Evolutionary conservation across 2,329 filamentous ascomycete species (phyloP), one percentile per base, ranked within the genome.

Genomic region (Dothiorella sarmentorum): DNA sequence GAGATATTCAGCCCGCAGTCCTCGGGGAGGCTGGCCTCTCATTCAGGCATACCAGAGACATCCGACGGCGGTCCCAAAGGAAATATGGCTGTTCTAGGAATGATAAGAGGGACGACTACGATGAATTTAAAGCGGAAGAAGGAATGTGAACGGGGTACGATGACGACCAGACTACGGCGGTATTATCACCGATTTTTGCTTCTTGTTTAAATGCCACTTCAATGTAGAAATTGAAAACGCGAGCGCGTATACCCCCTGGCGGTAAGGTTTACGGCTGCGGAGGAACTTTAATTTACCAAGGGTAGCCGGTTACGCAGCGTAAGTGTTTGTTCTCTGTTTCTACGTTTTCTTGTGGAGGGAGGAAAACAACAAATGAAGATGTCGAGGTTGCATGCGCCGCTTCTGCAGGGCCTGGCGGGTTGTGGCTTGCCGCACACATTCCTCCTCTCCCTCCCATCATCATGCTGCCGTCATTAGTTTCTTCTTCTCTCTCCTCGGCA

Each of bases 171-270:
- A 9, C 35, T 40, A 53, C 22, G 45, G 24, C 27, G 49, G 20
- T 20, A 24, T 22, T 52, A 33, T 35, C 40, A 40, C 40, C 20
- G 49, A 29, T 40, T 53, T 40, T 53, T 40, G 49, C 49, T 53
- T 53, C 49, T 53, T 53, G 31, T 51, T 27, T 40, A 40, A 53
- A 40, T 17, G 49, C 22, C 49, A 53, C 29, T 29, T 53, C 10
- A 40, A 40, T 53, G 29, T 53, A 53, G 35, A 53, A 53, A 53
- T 53, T 53, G 49, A 53, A 35, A 53, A 53, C 49, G 47, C 31
- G 35, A 53, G 49, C 35, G 35, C 49, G 15, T 40, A 53, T 53
- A 40, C 49, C 49, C 47, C n/a, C 35, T 24, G 49, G 24, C 35
- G 26, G 31, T 31, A 51, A 38, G 47, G 31, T 17, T 51, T 20